Percentiles rank a stretch among this genome's conserved stretches.
These are phyloP conservation scores for Oxytropis ochrocephala DNA, from an alignment of 306 rosid species.

Conservation along the genomic window DNA sequence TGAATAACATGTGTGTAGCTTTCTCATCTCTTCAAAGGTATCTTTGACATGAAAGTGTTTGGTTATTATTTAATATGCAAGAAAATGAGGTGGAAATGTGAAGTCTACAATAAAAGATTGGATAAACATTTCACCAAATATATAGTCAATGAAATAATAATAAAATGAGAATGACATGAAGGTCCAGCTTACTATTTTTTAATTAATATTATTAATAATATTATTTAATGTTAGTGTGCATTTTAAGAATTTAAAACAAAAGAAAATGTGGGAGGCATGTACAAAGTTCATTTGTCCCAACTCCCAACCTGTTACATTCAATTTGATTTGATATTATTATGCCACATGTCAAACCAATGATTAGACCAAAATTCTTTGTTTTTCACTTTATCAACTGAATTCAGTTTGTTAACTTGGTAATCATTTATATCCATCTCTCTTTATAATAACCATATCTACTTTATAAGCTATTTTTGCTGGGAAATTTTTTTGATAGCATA, in stretches of 20 bases:
- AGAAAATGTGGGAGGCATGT: too few relatives aligned
- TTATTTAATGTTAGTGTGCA: background rate
- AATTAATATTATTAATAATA: background rate
- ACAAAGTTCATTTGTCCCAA: constrained; percentile 11
- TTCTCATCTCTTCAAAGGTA: constrained; percentile 37
- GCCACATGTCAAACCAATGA: constrained; percentile 15
- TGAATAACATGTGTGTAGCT: constrained; percentile 19
- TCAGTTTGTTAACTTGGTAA: background rate
- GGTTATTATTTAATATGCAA: too few relatives aligned
- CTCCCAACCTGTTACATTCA: background rate
- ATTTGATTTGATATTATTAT: constrained; percentile 10
- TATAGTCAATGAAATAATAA: constrained; percentile 25
- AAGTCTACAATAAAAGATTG: constrained; percentile 21
- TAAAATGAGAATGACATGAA: constrained; percentile 1
- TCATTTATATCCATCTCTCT: background rate
- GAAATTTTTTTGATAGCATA: too few relatives aligned
- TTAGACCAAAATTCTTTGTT: constrained; percentile 7
- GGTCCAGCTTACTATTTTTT: background rate
- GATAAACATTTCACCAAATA: constrained; percentile 13
- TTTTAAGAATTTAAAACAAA: too few relatives aligned
- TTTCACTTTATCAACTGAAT: constrained; percentile 18
- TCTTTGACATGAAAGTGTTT: too few relatives aligned
- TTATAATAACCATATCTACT: too few relatives aligned
- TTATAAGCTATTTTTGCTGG: too few relatives aligned
- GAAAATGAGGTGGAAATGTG: too few relatives aligned